These are phyloP conservation scores for Dioszegia aurantiaca DNA, from an alignment of 768 basidiomycete species.

Conservation along the genomic window DNA sequence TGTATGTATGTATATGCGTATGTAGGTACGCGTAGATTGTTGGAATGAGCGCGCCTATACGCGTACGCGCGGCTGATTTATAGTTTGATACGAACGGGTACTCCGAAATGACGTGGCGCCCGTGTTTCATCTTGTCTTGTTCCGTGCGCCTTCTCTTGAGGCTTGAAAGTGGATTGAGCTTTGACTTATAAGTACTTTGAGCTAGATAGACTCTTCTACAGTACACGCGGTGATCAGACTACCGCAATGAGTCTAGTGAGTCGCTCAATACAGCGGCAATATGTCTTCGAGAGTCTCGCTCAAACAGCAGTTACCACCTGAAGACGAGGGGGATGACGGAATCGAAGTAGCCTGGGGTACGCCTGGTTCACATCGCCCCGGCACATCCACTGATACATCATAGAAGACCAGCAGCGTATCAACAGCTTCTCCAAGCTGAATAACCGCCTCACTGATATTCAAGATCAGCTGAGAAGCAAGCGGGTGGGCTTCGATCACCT, in stretches of 20 bases:
- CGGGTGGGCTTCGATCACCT: too few species aligned
- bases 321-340: conserved; percentile 50
- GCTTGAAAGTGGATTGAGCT: too few species aligned
- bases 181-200: too few species aligned
- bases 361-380: conserved; percentile 2
- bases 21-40: too few species aligned
- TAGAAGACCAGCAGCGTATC: conserved; percentile 81
- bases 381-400: background rate
- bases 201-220: too few species aligned
- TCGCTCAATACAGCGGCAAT: background rate
- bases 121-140: too few species aligned
- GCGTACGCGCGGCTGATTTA: background rate
- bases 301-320: conserved; percentile 36
- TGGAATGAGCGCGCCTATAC: background rate
- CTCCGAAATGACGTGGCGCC: too few species aligned
- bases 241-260: conserved; percentile 33
- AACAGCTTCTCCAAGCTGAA: conserved; percentile 90
- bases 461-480: conserved; percentile 68
- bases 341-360: conserved; percentile 52
- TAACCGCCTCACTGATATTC: conserved; percentile 67
- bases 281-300: background rate
- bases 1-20: too few species aligned
- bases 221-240: too few species aligned
- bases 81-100: background rate
- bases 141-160: too few species aligned